Evolutionary conservation across 441 rosid species (phyloP).

Genomic region (Erodium moschatum): DNA sequence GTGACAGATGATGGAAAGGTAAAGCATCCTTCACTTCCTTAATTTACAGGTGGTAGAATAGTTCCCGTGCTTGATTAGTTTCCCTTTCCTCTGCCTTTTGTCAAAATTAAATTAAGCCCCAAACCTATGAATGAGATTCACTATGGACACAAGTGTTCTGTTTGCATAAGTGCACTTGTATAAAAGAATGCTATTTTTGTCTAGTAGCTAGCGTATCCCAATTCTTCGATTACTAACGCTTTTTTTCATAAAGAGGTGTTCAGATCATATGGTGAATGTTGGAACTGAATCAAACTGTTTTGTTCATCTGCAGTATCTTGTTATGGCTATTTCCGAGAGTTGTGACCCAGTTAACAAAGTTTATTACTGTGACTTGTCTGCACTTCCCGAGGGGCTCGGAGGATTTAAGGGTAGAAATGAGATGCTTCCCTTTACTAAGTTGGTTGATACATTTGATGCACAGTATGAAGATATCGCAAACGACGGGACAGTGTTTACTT

Average conservation of each 20-base stretch:
- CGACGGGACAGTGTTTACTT: conserved; percentile 73
- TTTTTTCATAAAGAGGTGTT: background rate
- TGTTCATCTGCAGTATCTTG: conserved; percentile 54
- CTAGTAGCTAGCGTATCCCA: too few species aligned
- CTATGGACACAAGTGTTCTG: background rate
- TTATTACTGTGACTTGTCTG: conserved; percentile 69
- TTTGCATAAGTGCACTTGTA: background rate
- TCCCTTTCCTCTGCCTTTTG: background rate
- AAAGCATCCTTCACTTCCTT: background rate
- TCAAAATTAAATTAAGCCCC: background rate
- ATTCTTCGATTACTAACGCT: too few species aligned
- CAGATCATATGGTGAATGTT: background rate
- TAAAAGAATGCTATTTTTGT: background rate
- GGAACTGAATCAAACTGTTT: conserved; percentile 9
- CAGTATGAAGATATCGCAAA: conserved; percentile 55
- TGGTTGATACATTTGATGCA: conserved; percentile 61
- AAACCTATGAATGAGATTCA: background rate
- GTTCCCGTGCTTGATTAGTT: background rate
- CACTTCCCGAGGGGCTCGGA: conserved; percentile 58
- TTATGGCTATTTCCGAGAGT: conserved; percentile 46
- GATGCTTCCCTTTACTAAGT: conserved; percentile 65
- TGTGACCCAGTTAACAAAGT: conserved; percentile 87
- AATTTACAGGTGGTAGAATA: background rate
- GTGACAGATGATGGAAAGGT: conserved; percentile 89
- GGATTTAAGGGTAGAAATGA: conserved; percentile 47